Evolutionary conservation across 2,329 filamentous ascomycete genomes (phyloP), one percentile per base, ranked within the genome.

Genomic region (Penicillium griseofulvum): DNA sequence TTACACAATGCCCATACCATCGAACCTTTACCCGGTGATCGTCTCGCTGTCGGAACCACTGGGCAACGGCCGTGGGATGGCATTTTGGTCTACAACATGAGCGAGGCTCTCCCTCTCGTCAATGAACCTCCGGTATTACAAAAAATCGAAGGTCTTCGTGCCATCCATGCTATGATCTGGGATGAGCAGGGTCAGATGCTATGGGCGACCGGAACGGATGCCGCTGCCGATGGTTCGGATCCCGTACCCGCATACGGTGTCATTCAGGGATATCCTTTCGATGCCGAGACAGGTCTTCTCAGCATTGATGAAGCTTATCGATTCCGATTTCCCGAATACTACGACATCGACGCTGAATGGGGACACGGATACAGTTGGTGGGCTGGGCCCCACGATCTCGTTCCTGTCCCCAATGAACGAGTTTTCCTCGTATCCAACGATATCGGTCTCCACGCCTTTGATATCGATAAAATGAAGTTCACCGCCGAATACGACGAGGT

Each of bases 121-220:
- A 56, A 65, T 19, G 52, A 65, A 12, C 59, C 65, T 2, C 63
- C 59, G 2, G 53, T 67, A 10, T 29, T 66, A 24, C 65, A 67
- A 44, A 64, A 59, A 24, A 47, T 67, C 34, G 65, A 64, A 14
- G 63, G 63, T 17, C 55, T 67, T 0, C 60, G 60, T 0, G 65
- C 63, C 11, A 65, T 66, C 19, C 63, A 67, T 26, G 62, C 49
- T 1, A 49, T 67, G 62, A 66, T 67, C 37, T 67, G 63, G 65
- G 65, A 67, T 28, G 65, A 67, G 37, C 37, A 59, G 33, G 59
- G 52, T 2, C 63, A 64, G 43, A 61, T 64, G 57, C 43, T 67
- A 22, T 65, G 62, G 65, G 65, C 63, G 9, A 42, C 55, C 3
- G 63, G 63, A 2, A 67, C 63, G 22, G 61, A 67, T 41, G 56